Base-by-base conservation (phyloP, 2,329 filamentous ascomycete species). In the Cyclaneusma minus region DNA sequence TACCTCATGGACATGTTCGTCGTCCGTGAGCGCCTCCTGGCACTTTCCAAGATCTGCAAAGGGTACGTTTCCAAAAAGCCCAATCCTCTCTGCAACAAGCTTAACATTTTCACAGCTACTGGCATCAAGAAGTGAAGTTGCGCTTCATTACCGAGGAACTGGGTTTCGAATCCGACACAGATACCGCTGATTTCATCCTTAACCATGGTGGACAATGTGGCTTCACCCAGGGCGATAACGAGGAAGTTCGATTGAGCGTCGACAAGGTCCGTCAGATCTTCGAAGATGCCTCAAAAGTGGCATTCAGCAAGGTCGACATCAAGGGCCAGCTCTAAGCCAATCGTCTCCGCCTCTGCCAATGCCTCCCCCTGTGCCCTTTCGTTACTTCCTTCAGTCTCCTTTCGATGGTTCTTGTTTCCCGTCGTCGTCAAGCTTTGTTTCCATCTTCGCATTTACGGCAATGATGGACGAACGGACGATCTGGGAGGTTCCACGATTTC, bases 1-100 rank as follows among this genome's bases (percentile, higher is more conserved):
- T 95, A 95, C 55, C 68, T 98, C 27, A 92, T 98, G 81, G 89
- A 98, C 60, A 94, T 93, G 82, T 95, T 98, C 60, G 79, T 95
- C 50, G 75, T 75, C 45, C 76, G 89, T 48, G 87, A 98, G 60
- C 81, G 89, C 44, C 69, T 98, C 39, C 75, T 78, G 47, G 89
- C 89, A 38, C 59, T 98, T 48, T 77, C 83, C 51, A 82, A 77
- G 50, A 89, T 98, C 41, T 93, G 84, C 68, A 91, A 69, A 81
- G 74, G 81, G 89, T 98, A 60, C 61, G 87, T 71, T n/a, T 32
- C 19, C 11, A 19, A 21, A 13, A 21, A 13, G 25, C n/a, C 23
- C 7, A 7, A 2, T 26, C 5, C 15, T 13, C 11, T 21, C 21
- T 15, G 16, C 22, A 13, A 10, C 6, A n/a, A 13, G 43, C 42